Percentiles rank a stretch among this genome's conserved stretches.
These are phyloP conservation scores for Parathielavia hyrcaniae DNA, from an alignment of 495 filamentous ascomycete species.

Conservation along the genomic window DNA sequence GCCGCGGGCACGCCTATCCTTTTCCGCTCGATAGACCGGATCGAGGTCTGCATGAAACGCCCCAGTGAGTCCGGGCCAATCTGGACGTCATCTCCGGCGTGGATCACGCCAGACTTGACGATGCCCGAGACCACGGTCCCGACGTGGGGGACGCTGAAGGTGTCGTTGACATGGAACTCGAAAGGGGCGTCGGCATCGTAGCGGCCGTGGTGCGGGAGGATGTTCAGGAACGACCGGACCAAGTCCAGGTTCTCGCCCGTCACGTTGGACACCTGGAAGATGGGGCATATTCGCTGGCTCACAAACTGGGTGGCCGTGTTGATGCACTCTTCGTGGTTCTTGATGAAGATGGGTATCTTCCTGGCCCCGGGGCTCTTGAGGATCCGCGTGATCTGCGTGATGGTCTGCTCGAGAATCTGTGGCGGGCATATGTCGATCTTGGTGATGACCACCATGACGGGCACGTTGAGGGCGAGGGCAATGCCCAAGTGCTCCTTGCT, in stretches of 20 bases:
- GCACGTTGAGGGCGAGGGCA: slow-evolving; percentile 89
- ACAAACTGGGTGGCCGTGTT: slow-evolving; percentile 96
- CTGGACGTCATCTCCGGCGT: slow-evolving; percentile 81
- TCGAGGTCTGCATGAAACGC: slow-evolving; percentile 81
- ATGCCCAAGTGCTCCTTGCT: slow-evolving; percentile 97
- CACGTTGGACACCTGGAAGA: slow-evolving; percentile 98
- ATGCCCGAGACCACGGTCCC: slow-evolving; percentile 95
- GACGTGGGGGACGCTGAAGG: slow-evolving; percentile 96
- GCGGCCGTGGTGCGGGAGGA: slow-evolving; percentile 89
- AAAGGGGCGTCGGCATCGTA: slow-evolving; percentile 85
- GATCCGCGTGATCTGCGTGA: slow-evolving; percentile 85
- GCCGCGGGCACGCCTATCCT: slow-evolving; percentile 83
- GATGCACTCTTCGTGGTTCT: slow-evolving; percentile 82
- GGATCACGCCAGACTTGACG: slow-evolving; percentile 79
- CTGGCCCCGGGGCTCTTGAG: slow-evolving; percentile 87
- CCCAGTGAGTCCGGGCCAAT: slow-evolving; percentile 90
- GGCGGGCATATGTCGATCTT: slow-evolving; percentile 99
- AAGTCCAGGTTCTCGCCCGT: slow-evolving; percentile 76
- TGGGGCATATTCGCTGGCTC: slow-evolving; percentile 87
- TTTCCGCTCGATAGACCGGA: slow-evolving; percentile 93
- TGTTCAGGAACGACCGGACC: slow-evolving; percentile 88
- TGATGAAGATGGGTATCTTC: slow-evolving; percentile 98
- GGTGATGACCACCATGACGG: slow-evolving; percentile 96
- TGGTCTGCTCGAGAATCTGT: slow-evolving; percentile 88
- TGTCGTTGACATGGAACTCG: slow-evolving; percentile 95